Evolutionary conservation across 345 rosid species (phyloP).

Genomic region (Pistacia atlantica): DNA sequence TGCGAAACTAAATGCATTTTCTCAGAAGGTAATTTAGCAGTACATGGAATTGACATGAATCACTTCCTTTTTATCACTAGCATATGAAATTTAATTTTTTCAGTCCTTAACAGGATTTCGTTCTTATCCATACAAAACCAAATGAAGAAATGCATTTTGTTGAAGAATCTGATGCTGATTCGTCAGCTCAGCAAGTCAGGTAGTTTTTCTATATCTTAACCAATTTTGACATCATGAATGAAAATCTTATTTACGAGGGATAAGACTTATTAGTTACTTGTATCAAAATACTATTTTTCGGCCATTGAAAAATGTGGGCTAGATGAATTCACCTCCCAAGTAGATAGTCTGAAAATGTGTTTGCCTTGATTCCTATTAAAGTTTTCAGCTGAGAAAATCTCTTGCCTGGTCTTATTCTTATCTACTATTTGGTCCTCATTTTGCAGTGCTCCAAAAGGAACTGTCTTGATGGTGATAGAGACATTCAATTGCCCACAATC

Average conservation of each 20-base stretch:
- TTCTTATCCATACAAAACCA: neutral
- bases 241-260: neutral
- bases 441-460: conserved; percentile 33
- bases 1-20: neutral
- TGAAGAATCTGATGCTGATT: conserved; percentile 6
- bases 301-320: neutral
- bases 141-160: neutral
- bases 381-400: conserved; percentile 17
- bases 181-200: conserved; percentile 22
- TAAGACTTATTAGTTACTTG: neutral
- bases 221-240: neutral
- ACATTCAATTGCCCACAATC: conserved; percentile 23
- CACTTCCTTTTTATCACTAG: conserved; percentile 8
- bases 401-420: conserved; percentile 23
- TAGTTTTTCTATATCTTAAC: conserved; percentile 3
- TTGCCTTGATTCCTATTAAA: conserved; percentile 16
- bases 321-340: conserved; percentile 10
- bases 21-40: conserved; percentile 18
- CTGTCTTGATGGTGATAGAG: conserved; percentile 23
- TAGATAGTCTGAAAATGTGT: conserved; percentile 5
- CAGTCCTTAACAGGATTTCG: conserved; percentile 19
- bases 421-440: conserved; percentile 23
- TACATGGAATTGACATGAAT: conserved; percentile 1
- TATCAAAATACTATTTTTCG: too few relatives aligned
- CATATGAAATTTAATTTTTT: conserved; percentile 8